Evolutionary conservation across 768 basidiomycete species (phyloP), one percentile per base, ranked within the genome.

Genomic region (Phanerochaete sordida): DNA sequence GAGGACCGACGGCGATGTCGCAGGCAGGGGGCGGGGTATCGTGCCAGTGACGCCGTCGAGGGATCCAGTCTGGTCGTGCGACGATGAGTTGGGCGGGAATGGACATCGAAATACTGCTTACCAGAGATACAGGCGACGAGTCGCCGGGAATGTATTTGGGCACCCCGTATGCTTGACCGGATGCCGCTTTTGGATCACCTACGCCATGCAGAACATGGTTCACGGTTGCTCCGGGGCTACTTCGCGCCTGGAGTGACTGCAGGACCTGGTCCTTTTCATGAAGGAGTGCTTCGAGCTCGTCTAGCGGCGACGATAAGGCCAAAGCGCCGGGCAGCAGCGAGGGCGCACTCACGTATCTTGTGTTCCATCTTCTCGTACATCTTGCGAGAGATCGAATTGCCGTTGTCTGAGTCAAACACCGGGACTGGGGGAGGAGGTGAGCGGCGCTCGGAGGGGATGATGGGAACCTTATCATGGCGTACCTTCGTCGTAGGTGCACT

Each of bases 401-500:
- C 3, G 3, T 71, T 61, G 24, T 73, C 69, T 0, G 70, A 57
- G 58, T 61, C 74, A 19, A 66, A 54, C 60, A 81, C 79, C 43
- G 75, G 71, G 43, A 79, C 81, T 84, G 61, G 23, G 24, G 44
- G 6, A 21, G 46, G n/a, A 2, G 53, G 4, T 55, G 13, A 51
- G 53, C 52, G 35, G 53, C 35, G 50, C 28, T 51, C 13, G 6
- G 33, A 35, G 27, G 19, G 9, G n/a, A 43, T 39, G 43, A 54
- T 39, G 37, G 51, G 21, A 48, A 48, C 27, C 28, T 53, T 55
- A 24, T 28, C 63, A 52, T 21, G 15, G 61, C 76, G 52, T 66
- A 86, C 86, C 75, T 65, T 91, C 90, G 64, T 91, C 90, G 62
- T 84, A 91, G n/a, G 88, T 90, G 69, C 90, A 91, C 58, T 88